Conservation (phyloP, 768 basidiomycete species). For the Albatrellus ellisii region DNA sequence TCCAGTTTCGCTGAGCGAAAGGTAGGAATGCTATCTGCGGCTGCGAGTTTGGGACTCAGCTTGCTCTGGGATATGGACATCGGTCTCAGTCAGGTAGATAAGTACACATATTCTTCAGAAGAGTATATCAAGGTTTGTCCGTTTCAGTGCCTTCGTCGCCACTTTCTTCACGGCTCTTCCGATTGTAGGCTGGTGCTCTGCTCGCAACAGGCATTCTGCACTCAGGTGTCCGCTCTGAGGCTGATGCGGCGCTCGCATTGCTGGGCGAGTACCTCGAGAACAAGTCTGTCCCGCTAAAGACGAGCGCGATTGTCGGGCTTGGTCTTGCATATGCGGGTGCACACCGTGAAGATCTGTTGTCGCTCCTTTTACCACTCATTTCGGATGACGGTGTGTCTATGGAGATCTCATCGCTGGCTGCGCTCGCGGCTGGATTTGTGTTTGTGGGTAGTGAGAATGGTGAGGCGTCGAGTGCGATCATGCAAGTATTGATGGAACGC, state of each 20-base stretch:
- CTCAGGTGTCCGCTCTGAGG: constrained; percentile 79
- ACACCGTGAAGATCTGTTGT: constrained; percentile 73
- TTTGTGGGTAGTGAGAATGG: constrained; percentile 94
- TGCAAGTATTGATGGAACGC: constrained; percentile 85
- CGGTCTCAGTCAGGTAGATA: constrained; percentile 90
- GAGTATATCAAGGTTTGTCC: constrained; percentile 79
- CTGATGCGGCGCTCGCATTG: constrained; percentile 84
- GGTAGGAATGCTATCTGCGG: constrained; percentile 89
- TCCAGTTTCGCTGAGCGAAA: background rate
- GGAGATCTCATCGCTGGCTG: constrained; percentile 80
- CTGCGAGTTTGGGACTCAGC: constrained; percentile 87
- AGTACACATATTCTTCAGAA: constrained; percentile 92
- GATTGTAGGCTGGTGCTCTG: constrained; percentile 68
- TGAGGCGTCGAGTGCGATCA: constrained; percentile 77
- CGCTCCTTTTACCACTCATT: constrained; percentile 67
- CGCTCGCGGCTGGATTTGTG: constrained; percentile 86
- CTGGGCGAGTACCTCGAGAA: constrained; percentile 85
- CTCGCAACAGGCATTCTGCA: constrained; percentile 92
- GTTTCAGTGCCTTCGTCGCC: background rate
- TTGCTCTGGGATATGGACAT: constrained; percentile 94
- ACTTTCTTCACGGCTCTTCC: background rate
- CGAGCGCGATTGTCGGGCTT: constrained; percentile 82
- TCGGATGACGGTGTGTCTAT: constrained; percentile 74
- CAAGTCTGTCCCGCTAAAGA: constrained; percentile 71
- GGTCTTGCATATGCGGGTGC: constrained; percentile 94